Conservation (phyloP, 331 rosid species). For the Malus hybrid region DNA sequence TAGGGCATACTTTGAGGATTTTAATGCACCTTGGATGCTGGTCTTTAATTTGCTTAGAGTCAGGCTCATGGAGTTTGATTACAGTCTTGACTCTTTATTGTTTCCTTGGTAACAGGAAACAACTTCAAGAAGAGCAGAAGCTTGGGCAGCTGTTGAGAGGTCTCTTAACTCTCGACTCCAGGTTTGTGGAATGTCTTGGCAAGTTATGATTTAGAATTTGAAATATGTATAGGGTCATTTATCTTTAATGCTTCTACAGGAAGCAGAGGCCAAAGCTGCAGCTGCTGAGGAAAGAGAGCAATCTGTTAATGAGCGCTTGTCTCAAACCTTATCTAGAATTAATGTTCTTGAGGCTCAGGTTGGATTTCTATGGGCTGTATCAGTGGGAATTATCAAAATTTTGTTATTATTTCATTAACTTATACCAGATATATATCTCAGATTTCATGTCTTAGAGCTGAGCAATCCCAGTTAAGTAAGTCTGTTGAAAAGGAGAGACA, state of each 20-base stretch:
- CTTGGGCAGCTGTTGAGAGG: conserved; percentile 97
- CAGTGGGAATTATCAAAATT: not conserved
- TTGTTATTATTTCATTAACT: conserved; percentile 16
- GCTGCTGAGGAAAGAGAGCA: conserved; percentile 95
- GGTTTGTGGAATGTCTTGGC: conserved; percentile 38
- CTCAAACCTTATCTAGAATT: conserved; percentile 91
- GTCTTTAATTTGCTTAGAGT: conserved; percentile 11
- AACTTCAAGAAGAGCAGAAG: conserved; percentile 84
- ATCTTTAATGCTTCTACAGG: conserved; percentile 50
- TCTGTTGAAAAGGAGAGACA: conserved; percentile 98
- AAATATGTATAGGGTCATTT: conserved; percentile 12
- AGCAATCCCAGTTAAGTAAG: conserved; percentile 83
- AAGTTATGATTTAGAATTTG: conserved; percentile 1
- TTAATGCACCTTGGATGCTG: not conserved
- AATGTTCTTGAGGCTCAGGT: conserved; percentile 99
- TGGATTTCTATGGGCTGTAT: conserved; percentile 23
- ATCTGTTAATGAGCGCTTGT: conserved; percentile 82
- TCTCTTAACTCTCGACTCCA: conserved; percentile 85
- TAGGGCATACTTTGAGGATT: not conserved
- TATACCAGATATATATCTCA: conserved; percentile 32
- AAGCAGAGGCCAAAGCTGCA: conserved; percentile 93
- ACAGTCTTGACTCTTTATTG: conserved; percentile 7
- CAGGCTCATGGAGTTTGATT: conserved; percentile 15
- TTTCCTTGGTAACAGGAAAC: conserved; percentile 66
- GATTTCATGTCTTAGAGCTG: conserved; percentile 97